Evolutionary conservation across 2,329 filamentous ascomycete genomes (phyloP).

Genomic region (Nemania diffusa): DNA sequence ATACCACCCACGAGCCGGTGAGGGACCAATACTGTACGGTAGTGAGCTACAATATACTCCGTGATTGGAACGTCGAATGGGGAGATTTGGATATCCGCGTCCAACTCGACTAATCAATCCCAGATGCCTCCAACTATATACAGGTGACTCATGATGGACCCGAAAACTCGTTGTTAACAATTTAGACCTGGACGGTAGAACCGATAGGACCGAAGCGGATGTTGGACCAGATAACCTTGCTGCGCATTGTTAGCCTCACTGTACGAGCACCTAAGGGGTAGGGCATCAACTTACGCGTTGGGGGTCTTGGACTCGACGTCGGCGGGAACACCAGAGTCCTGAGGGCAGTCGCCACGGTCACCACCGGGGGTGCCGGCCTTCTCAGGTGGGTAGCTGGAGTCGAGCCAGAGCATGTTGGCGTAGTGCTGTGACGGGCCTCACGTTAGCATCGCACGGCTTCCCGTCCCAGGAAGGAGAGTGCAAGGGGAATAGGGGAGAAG

Average conservation of each 20-base stretch:
- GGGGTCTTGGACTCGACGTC: constrained; percentile 57
- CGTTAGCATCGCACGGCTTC: constrained; percentile 25
- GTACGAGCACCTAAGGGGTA: not conserved
- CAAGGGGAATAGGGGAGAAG: not conserved
- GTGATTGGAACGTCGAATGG: not conserved
- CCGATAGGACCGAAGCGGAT: constrained; percentile 61
- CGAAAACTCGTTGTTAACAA: constrained; percentile 1
- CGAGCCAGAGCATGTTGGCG: constrained; percentile 71
- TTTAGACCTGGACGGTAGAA: constrained; percentile 54
- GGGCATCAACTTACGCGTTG: constrained; percentile 47
- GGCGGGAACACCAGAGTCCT: constrained; percentile 57
- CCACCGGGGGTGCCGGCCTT: constrained; percentile 55
- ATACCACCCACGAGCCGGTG: not conserved
- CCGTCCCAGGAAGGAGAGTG: not conserved
- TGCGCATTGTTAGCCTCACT: constrained; percentile 29
- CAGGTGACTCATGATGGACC: constrained; percentile 21
- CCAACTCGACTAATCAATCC: constrained; percentile 10
- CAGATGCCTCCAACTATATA: constrained; percentile 25
- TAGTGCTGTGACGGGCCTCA: constrained; percentile 53
- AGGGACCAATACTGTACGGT: not conserved
- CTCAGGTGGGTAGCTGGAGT: constrained; percentile 60
- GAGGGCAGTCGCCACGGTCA: constrained; percentile 60
- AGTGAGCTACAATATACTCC: constrained; percentile 18
- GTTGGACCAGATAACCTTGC: constrained; percentile 61
- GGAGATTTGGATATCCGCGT: not conserved